phyloP scores from a whole-genome alignment of 1,139 yeast genomes.

The Lodderomyces pseudojiufengensis region DNA sequence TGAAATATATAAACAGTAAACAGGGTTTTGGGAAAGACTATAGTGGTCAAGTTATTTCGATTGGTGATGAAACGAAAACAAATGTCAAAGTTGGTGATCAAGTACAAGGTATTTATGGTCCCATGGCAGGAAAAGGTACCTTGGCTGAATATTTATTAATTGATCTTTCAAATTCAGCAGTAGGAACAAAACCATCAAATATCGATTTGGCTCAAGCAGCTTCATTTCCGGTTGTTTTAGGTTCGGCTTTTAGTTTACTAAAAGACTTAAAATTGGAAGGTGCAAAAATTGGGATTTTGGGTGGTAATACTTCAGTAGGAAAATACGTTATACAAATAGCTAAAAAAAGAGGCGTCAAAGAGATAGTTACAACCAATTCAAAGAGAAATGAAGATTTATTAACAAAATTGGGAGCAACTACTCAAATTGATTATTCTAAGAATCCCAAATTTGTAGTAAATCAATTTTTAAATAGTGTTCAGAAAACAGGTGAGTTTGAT shows the following conservation, averaged over 20 bases:
- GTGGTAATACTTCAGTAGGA: constrained; percentile 77
- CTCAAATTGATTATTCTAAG: constrained; percentile 47
- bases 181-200: constrained; percentile 45
- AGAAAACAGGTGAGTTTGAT: constrained; percentile 25
- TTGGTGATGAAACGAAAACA: constrained; percentile 36
- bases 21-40: constrained; percentile 65
- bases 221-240: constrained; percentile 53
- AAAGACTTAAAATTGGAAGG: constrained; percentile 13
- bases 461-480: constrained; percentile 23
- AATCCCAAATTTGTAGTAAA: constrained; percentile 17
- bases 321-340: constrained; percentile 55
- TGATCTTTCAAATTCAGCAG: constrained; percentile 36
- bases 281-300: constrained; percentile 52
- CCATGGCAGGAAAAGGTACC: constrained; percentile 46
- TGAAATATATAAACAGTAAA: background rate
- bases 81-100: constrained; percentile 56
- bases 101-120: constrained; percentile 54
- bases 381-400: constrained; percentile 35
- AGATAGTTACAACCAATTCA: constrained; percentile 43
- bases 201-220: constrained; percentile 54
- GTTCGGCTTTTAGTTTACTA: constrained; percentile 51
- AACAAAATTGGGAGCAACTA: constrained; percentile 48
- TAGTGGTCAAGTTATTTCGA: constrained; percentile 57
- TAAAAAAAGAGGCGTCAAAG: constrained; percentile 42
- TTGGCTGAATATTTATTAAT: constrained; percentile 40